A percentile compares a stretch with the other conserved stretches of the same genome.
phyloP scores from a whole-genome alignment of 352 stramenopile species.

The Blastocystis sp. region DNA sequence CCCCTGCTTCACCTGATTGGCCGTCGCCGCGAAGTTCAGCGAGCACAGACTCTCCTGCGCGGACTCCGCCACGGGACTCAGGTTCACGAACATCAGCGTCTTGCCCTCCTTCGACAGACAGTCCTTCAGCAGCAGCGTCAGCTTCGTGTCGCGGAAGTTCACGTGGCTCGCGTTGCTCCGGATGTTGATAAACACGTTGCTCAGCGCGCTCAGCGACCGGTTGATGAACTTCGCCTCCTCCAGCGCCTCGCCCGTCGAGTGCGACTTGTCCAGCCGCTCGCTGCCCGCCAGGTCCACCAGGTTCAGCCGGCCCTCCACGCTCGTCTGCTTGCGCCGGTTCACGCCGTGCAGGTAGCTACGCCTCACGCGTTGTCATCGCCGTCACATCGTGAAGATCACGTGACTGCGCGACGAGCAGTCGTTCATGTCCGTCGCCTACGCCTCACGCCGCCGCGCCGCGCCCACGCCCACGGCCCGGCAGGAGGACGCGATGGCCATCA shows the following conservation, averaged over 20 bases:
- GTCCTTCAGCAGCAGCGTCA: conserved; percentile 97
- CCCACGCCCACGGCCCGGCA: conserved; percentile 84
- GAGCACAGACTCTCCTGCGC: conserved; percentile 94
- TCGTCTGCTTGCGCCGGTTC: conserved; percentile 85
- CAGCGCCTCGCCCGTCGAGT: conserved; percentile 83
- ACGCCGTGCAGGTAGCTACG: conserved; percentile 74
- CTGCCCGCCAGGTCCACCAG: conserved; percentile 89
- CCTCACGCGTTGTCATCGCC: conserved; percentile 72
- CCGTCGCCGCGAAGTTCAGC: conserved; percentile 87
- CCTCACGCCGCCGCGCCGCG: conserved; percentile 16
- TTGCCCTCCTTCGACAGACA: conserved; percentile 96
- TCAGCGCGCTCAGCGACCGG: conserved; percentile 94
- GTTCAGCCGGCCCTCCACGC: conserved; percentile 87
- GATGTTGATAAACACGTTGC: conserved; percentile 93
- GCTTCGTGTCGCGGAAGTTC: conserved; percentile 96
- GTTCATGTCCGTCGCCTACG: conserved; percentile 94
- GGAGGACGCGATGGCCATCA: conserved; percentile 81
- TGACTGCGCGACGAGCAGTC: conserved; percentile 92
- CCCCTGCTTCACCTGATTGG: conserved; percentile 64
- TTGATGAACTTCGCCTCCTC: conserved; percentile 98
- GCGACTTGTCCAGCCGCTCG: conserved; percentile 89
- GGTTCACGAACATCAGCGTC: conserved; percentile 99
- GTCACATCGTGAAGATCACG: conserved; percentile 90
- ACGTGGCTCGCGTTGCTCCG: conserved; percentile 89
- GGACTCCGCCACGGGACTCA: conserved; percentile 89